These are phyloP conservation scores for Coemansia sp. DNA, from an alignment of 192 early-diverging fungal genomes.

Conservation along the genomic window DNA sequence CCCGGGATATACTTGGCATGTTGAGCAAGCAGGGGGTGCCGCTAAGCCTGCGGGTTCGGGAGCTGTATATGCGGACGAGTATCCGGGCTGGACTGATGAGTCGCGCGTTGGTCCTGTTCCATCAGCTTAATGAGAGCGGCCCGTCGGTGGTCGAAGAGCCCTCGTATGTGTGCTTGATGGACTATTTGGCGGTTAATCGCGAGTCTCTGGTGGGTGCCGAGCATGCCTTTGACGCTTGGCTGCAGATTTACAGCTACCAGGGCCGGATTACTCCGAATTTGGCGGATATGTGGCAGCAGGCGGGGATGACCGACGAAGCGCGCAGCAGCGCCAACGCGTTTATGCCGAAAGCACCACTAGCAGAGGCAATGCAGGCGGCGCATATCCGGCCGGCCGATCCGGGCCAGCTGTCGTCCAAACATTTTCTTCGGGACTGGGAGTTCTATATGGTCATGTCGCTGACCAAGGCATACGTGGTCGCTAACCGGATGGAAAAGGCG, in stretches of 20 bases:
- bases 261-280: slow-evolving; percentile 16
- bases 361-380: slow-evolving; percentile 9
- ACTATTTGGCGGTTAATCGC: slow-evolving; percentile 19
- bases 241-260: slow-evolving; percentile 16
- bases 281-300: slow-evolving; percentile 8
- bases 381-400: not conserved
- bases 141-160: slow-evolving; percentile 9
- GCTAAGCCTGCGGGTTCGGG: slow-evolving; percentile 13
- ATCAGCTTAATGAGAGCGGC: slow-evolving; percentile 8
- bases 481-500: slow-evolving; percentile 2
- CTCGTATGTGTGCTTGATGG: slow-evolving; percentile 22
- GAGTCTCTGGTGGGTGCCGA: slow-evolving; percentile 28
- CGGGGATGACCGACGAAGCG: not conserved
- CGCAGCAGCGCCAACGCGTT: slow-evolving; percentile 7
- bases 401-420: slow-evolving; percentile 2
- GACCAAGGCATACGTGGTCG: slow-evolving; percentile 22
- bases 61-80: slow-evolving; percentile 44
- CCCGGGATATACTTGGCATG: slow-evolving; percentile 3
- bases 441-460: slow-evolving; percentile 29
- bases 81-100: slow-evolving; percentile 8
- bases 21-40: not conserved
- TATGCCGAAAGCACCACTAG: slow-evolving; percentile 2
- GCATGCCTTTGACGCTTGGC: slow-evolving; percentile 39
- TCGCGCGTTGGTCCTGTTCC: slow-evolving; percentile 19
- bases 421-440: slow-evolving; percentile 36